Conservation (phyloP, 495 filamentous ascomycete species). For the Choiromyces venosus region DNA sequence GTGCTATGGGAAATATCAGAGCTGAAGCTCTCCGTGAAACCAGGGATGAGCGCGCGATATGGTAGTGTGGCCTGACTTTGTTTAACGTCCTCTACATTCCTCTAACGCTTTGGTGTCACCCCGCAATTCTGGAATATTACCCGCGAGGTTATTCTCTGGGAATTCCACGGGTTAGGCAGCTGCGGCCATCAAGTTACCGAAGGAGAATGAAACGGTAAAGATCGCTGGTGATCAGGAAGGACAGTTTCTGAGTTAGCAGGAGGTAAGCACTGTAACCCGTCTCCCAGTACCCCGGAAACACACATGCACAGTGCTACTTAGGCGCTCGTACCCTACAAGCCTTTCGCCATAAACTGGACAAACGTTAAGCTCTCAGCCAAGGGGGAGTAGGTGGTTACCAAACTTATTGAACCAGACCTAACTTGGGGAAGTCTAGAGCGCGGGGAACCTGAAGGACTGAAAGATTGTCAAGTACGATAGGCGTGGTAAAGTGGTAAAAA, state of each 20-base stretch:
- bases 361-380: background rate
- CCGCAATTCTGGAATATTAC: background rate
- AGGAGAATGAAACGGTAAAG: background rate
- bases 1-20: background rate
- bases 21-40: background rate
- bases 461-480: background rate
- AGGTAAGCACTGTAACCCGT: background rate
- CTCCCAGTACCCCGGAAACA: background rate
- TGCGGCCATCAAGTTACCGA: background rate
- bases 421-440: background rate
- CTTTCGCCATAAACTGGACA: background rate
- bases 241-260: background rate
- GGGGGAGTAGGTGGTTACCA: background rate
- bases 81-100: background rate
- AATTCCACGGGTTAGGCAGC: background rate
- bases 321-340: background rate
- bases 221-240: background rate
- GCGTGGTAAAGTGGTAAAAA: background rate
- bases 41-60: background rate
- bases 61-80: background rate
- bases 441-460: background rate
- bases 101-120: background rate
- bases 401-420: background rate
- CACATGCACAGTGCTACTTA: background rate
- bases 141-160: background rate